phyloP scores from a whole-genome alignment of 331 rosid genomes.

The Malus hybrid region DNA sequence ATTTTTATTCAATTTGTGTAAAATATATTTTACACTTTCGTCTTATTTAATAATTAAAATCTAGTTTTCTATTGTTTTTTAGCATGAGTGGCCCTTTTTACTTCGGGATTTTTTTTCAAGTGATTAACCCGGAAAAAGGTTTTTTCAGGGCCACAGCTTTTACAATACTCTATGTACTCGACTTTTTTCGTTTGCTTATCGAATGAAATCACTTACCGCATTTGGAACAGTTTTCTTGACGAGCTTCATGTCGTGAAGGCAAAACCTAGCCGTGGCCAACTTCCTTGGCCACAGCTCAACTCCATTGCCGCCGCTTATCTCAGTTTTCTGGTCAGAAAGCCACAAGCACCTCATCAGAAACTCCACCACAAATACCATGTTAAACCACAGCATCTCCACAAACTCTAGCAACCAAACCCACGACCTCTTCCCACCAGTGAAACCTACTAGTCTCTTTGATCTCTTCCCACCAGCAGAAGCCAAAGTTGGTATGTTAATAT shows the following conservation, averaged over 20 bases:
- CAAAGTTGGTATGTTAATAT: constrained; percentile 15
- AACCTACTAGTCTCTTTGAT: neutral
- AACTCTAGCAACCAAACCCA: constrained; percentile 15
- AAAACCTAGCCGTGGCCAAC: constrained; percentile 58
- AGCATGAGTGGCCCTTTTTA: too few relatives aligned
- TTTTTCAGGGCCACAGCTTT: too few relatives aligned
- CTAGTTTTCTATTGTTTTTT: too few relatives aligned
- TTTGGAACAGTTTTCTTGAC: constrained; percentile 43
- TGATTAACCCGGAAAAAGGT: too few relatives aligned
- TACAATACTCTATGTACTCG: too few relatives aligned
- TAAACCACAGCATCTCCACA: constrained; percentile 20
- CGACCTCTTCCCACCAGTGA: neutral
- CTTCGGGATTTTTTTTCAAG: too few relatives aligned
- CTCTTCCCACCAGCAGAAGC: neutral
- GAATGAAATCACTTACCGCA: constrained; percentile 28
- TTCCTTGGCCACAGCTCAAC: constrained; percentile 89
- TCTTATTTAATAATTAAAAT: too few relatives aligned
- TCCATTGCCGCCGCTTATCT: constrained; percentile 58
- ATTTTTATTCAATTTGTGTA: too few relatives aligned
- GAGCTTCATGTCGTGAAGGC: constrained; percentile 54
- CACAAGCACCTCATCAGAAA: constrained; percentile 41
- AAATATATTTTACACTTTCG: too few relatives aligned
- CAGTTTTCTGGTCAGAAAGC: constrained; percentile 48
- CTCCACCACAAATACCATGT: constrained; percentile 35
- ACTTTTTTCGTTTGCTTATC: too few relatives aligned